Evolutionary conservation across 192 early-diverging fungal species (phyloP).

Genomic region (Entomortierella parvispora): DNA sequence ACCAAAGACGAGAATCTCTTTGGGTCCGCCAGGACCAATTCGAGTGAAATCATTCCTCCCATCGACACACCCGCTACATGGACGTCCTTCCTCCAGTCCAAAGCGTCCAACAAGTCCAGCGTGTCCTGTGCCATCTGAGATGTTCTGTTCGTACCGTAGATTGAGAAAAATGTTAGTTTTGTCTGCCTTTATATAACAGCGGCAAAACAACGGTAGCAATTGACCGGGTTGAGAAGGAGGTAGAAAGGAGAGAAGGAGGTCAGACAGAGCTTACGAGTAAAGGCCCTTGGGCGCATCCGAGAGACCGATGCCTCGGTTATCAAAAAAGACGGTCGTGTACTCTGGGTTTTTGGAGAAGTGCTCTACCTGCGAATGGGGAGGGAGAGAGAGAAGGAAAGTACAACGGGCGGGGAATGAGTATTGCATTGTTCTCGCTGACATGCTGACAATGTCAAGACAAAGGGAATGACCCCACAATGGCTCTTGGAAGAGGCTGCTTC

Average conservation of each 20-base stretch:
- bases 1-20: conserved; percentile 66
- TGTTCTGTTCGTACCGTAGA: conserved; percentile 58
- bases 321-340: conserved; percentile 81
- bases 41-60: conserved; percentile 89
- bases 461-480: too few relatives aligned
- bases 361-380: conserved; percentile 57
- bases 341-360: conserved; percentile 72
- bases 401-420: not conserved
- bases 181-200: not conserved
- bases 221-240: not conserved
- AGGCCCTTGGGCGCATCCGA: conserved; percentile 65
- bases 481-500: too few relatives aligned
- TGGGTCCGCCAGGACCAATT: conserved; percentile 69
- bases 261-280: conserved; percentile 53
- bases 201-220: not conserved
- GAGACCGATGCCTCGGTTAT: conserved; percentile 85
- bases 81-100: conserved; percentile 77
- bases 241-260: not conserved
- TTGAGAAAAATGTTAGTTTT: not conserved
- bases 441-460: not conserved
- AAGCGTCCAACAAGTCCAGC: conserved; percentile 69
- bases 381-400: not conserved
- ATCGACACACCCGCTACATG: conserved; percentile 87
- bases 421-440: not conserved
- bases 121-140: conserved; percentile 85